Conservation (phyloP, 208 protist species). For the Leptomonas pyrrhocoris region DNA sequence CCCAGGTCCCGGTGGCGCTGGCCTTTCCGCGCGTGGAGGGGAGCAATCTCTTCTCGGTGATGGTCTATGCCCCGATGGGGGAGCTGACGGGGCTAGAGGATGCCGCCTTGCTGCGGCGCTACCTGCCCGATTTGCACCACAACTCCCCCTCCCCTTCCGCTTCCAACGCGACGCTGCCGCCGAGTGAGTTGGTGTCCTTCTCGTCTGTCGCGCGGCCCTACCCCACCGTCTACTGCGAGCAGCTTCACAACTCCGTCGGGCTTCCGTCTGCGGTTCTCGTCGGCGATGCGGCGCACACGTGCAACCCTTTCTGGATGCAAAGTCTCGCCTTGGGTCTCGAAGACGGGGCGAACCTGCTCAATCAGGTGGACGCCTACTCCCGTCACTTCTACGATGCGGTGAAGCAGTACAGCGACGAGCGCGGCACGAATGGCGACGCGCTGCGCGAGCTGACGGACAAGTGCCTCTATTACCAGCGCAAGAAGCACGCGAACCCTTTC, state of each 20-base stretch:
- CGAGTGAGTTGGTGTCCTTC: conserved; percentile 41
- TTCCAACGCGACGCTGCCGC: not conserved
- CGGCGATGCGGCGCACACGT: conserved; percentile 81
- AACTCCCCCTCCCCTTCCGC: conserved; percentile 8
- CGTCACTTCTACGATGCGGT: conserved; percentile 89
- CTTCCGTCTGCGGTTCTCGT: conserved; percentile 84
- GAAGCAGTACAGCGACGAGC: conserved; percentile 86
- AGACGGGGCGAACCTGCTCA: conserved; percentile 77
- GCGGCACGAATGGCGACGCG: conserved; percentile 80
- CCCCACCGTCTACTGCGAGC: conserved; percentile 87
- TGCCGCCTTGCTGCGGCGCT: conserved; percentile 42
- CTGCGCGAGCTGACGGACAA: conserved; percentile 85
- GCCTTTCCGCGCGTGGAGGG: conserved; percentile 75
- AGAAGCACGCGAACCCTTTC: conserved; percentile 81
- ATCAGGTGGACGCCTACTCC: conserved; percentile 85
- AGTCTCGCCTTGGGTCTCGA: conserved; percentile 81
- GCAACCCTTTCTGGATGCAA: conserved; percentile 89
- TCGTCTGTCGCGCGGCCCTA: conserved; percentile 33
- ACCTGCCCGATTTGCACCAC: conserved; percentile 42
- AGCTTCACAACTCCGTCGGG: conserved; percentile 87
- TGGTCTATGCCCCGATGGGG: conserved; percentile 73
- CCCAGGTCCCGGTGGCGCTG: conserved; percentile 62
- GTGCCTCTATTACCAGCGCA: conserved; percentile 83
- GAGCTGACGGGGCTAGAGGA: conserved; percentile 61
- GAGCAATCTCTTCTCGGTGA: conserved; percentile 76